phyloP scores from a whole-genome alignment of 1,284 basidiomycete species.

The Mycena sp. region DNA sequence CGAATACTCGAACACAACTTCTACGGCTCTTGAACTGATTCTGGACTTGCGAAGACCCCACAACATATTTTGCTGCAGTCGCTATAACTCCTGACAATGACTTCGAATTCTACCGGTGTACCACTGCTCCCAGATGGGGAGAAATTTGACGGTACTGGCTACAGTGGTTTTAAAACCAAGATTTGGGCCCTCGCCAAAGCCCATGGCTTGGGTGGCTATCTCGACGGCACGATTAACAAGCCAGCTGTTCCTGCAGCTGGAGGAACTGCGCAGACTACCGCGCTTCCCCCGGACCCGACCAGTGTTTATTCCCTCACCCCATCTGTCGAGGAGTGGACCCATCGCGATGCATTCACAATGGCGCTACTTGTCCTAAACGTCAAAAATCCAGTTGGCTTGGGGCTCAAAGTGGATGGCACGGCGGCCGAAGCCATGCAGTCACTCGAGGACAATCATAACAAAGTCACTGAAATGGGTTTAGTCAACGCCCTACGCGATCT shows the following conservation, averaged over 20 bases:
- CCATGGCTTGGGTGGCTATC: slow-evolving; percentile 18
- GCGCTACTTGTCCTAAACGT: slow-evolving; percentile 30
- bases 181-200: slow-evolving; percentile 19
- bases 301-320: slow-evolving; percentile 21
- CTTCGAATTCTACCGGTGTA: not conserved
- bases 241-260: not conserved
- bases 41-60: slow-evolving; percentile 7
- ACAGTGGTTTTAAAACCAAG: slow-evolving; percentile 19
- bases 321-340: slow-evolving; percentile 27
- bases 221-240: slow-evolving; percentile 8
- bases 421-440: slow-evolving; percentile 31
- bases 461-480: slow-evolving; percentile 11
- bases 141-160: slow-evolving; percentile 32
- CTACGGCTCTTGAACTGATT: not conserved
- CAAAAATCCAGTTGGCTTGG: slow-evolving; percentile 32
- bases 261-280: not conserved
- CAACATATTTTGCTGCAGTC: slow-evolving; percentile 4
- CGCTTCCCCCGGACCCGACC: slow-evolving; percentile 21
- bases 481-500: slow-evolving; percentile 16
- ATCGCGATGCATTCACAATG: slow-evolving; percentile 25
- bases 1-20: not conserved
- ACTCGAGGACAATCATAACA: slow-evolving; percentile 14
- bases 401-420: slow-evolving; percentile 25
- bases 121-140: slow-evolving; percentile 27
- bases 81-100: not conserved